Percentiles rank a stretch among this genome's conserved stretches.
These are phyloP conservation scores for Discostella stelligera DNA, from an alignment of 352 stramenopile genomes.

Conservation along the genomic window DNA sequence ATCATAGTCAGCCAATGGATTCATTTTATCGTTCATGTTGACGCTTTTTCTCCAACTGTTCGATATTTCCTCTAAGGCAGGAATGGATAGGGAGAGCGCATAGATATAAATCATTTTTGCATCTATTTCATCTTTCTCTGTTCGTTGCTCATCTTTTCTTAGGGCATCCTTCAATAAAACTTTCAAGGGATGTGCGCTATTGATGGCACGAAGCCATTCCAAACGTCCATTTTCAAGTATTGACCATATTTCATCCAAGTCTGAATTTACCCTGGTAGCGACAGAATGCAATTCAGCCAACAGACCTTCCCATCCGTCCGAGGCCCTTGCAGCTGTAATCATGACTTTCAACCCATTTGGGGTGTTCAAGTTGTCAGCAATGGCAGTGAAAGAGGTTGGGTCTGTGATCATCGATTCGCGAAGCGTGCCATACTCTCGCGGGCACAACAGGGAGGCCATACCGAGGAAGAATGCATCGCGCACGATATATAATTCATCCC, in stretches of 20 bases:
- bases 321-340: constrained; percentile 43
- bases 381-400: constrained; percentile 27
- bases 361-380: constrained; percentile 32
- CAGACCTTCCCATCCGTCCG: constrained; percentile 37
- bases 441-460: constrained; percentile 55
- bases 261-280: constrained; percentile 38
- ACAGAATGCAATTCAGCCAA: constrained; percentile 38
- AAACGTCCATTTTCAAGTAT: constrained; percentile 55
- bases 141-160: constrained; percentile 42
- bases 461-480: constrained; percentile 59
- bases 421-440: constrained; percentile 40
- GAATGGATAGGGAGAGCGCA: constrained; percentile 49
- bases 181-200: constrained; percentile 57
- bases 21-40: constrained; percentile 50
- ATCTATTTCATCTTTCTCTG: constrained; percentile 59
- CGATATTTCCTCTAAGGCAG: constrained; percentile 28
- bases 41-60: constrained; percentile 49
- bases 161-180: constrained; percentile 57
- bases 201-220: constrained; percentile 52
- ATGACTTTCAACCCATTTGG: constrained; percentile 34
- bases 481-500: constrained; percentile 57
- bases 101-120: constrained; percentile 73
- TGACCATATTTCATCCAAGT: constrained; percentile 61
- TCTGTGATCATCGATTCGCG: constrained; percentile 44
- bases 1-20: constrained; percentile 59